A percentile compares a stretch with the other conserved stretches of the same genome.
These are phyloP conservation scores for Agaricus blazei DNA, from an alignment of 768 basidiomycete genomes.

Conservation along the genomic window DNA sequence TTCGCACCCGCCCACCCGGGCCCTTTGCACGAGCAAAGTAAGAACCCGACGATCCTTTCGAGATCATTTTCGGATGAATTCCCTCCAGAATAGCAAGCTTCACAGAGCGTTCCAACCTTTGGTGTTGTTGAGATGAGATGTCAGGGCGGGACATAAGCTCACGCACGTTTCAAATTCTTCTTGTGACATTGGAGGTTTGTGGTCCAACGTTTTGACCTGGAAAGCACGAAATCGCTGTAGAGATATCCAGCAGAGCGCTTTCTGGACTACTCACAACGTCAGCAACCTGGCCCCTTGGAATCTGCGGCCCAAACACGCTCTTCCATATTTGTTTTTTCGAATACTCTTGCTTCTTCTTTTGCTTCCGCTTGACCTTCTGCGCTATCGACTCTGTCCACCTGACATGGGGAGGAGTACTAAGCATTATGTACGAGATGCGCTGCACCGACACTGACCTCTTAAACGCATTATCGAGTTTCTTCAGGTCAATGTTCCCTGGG, in stretches of 20 bases:
- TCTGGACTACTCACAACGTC: constrained; percentile 28
- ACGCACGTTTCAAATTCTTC: constrained; percentile 67
- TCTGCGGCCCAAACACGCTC: constrained; percentile 72
- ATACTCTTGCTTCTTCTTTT: constrained; percentile 59
- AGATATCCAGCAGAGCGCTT: not conserved
- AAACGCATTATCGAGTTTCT: constrained; percentile 78
- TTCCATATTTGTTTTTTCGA: constrained; percentile 71
- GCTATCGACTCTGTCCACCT: constrained; percentile 89
- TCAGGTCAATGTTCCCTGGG: constrained; percentile 71
- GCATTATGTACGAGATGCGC: not conserved
- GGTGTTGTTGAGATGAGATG: not conserved
- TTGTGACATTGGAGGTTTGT: constrained; percentile 70
- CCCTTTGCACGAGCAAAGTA: constrained; percentile 83
- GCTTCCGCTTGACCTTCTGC: constrained; percentile 79
- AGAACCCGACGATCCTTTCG: constrained; percentile 84
- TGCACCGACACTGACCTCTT: constrained; percentile 47
- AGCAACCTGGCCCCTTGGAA: constrained; percentile 26
- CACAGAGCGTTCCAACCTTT: constrained; percentile 59
- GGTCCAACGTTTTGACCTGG: constrained; percentile 78
- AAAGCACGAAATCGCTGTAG: constrained; percentile 4
- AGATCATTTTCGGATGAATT: constrained; percentile 87
- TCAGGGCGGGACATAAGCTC: not conserved
- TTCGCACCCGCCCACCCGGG: constrained; percentile 68
- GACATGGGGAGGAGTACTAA: not conserved
- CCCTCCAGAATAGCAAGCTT: constrained; percentile 68